A percentile compares a stretch with the other conserved stretches of the same genome.
Evolutionary conservation across 2,329 filamentous ascomycete species (phyloP).

Genomic region (Gnomoniopsis sp.): DNA sequence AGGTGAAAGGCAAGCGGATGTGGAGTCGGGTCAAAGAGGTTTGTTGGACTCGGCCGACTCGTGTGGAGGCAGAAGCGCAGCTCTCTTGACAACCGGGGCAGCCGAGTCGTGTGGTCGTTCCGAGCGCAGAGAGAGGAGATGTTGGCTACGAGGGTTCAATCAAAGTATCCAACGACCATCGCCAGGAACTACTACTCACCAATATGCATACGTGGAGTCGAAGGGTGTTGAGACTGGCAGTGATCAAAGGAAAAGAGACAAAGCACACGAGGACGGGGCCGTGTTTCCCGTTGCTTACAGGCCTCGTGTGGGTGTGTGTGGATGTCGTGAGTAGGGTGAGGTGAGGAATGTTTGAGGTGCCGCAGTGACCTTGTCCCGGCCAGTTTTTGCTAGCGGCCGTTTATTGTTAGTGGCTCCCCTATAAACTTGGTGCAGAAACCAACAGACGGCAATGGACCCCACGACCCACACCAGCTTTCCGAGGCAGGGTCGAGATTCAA

Average conservation of each 20-base stretch:
- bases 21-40: neutral
- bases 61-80: neutral
- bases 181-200: neutral
- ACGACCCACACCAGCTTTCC: too few relatives aligned
- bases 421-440: neutral
- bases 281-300: neutral
- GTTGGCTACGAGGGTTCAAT: neutral
- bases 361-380: neutral
- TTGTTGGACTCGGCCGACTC: constrained; percentile 1
- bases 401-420: neutral
- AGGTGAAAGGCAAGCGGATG: neutral
- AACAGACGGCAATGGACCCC: too few relatives aligned
- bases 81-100: neutral
- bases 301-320: neutral
- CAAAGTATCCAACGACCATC: neutral
- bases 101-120: neutral
- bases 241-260: neutral
- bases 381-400: neutral
- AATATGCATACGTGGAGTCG: neutral
- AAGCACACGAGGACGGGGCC: neutral
- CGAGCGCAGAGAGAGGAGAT: neutral
- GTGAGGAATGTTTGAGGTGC: neutral
- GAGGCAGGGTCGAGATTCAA: too few relatives aligned
- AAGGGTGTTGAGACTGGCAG: neutral
- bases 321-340: neutral